Percentiles rank a stretch among this genome's conserved stretches.
Conservation (phyloP, 805 yeast genomes). For the Hanseniaspora guilliermondii region DNA sequence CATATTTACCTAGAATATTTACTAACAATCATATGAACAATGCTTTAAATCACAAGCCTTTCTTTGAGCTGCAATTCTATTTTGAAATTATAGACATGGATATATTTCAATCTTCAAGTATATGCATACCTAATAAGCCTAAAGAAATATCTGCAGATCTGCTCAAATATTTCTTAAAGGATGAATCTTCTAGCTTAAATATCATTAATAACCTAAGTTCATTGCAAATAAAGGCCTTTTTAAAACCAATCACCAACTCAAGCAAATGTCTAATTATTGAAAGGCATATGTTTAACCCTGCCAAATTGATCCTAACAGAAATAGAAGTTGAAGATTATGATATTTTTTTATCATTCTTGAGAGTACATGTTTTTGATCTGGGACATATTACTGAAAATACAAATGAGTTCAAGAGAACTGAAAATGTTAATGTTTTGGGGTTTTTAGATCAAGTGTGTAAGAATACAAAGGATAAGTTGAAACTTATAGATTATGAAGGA, state of each 20-base stretch:
- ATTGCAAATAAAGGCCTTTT: background rate
- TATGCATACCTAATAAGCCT: background rate
- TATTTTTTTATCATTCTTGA: background rate
- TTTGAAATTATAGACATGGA: background rate
- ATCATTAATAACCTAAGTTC: background rate
- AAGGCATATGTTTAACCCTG: background rate
- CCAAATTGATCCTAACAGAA: background rate
- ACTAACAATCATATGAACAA: background rate
- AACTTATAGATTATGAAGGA: background rate
- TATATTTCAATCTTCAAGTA: background rate
- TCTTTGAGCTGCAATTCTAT: background rate
- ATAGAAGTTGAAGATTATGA: background rate
- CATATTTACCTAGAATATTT: background rate
- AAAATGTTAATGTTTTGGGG: constrained; percentile 3
- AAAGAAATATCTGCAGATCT: background rate
- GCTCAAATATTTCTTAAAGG: background rate
- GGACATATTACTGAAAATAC: background rate
- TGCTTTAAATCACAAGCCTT: background rate
- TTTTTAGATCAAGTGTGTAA: constrained; percentile 1
- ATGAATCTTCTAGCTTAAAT: background rate
- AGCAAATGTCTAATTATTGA: background rate
- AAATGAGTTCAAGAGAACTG: background rate
- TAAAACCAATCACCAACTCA: background rate
- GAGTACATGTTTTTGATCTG: background rate
- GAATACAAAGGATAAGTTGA: background rate